Evolutionary conservation across 805 yeast genomes (phyloP), one percentile per base, ranked within the genome.

Genomic region (Pichia paraexigua): DNA sequence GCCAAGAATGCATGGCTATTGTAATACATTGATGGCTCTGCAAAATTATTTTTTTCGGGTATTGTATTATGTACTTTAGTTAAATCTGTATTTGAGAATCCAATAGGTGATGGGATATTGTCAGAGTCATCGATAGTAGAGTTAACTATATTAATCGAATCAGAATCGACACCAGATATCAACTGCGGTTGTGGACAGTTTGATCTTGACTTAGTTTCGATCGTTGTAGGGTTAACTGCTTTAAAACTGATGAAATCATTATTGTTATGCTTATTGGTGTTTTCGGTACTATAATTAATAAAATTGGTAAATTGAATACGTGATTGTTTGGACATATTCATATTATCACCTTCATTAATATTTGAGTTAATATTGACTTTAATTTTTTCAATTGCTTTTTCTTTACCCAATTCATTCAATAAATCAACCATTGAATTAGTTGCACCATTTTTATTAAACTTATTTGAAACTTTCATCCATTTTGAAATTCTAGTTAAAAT

Each of bases 351-450:
- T 32, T 55, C 60, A 28, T 51, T 57, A 39, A 57, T 58, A 51
- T 56, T 57, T 5, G 32, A 1, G 20, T 43, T 30, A 49, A 60
- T 40, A 11, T 63, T 59, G 27, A 63, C 52, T 47, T 52, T 62
- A 47, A 68, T 64, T 47, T 57, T 63, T 51, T 70, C 73, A n/a
- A 70, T 66, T 2, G 73, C 73, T 48, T 67, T 73, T 55, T 78
- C 81, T 47, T 72, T 71, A 11, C 77, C 82, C 50, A 79, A 71
- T 61, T 80, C 82, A 56, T 80, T 77, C 51, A 75, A 62, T 44
- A 80, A 65, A 40, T 73, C 74, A 52, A 79, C 68, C 67, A 79
- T 77, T 15, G 83, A 82, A 53, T 75, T 74, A n/a, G 73, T 68
- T 43, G 80, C 83, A 18, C 83, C 83, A 49, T 63, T 63, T 30